Conservation (phyloP, 345 rosid species). For the Gossypium raimondii region DNA sequence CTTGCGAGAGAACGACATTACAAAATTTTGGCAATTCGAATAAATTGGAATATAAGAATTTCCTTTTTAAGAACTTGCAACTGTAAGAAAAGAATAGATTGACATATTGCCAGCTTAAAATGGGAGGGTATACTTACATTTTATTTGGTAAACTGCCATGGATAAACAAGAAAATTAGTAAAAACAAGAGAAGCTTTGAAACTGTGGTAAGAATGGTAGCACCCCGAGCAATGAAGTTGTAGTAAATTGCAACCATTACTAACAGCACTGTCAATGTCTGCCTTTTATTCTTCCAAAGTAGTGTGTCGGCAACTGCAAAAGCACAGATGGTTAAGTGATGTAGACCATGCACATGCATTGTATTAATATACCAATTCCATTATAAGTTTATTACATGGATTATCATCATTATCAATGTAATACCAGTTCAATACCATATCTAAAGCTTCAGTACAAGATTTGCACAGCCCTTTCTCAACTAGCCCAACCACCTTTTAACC, state of each 20-base stretch:
- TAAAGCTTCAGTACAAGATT: background rate
- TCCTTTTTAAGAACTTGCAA: background rate
- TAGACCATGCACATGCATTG: background rate
- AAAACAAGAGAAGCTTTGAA: conserved; percentile 58
- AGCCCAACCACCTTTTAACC: background rate
- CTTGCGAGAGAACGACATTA: background rate
- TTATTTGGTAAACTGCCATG: conserved; percentile 78
- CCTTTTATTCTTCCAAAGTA: conserved; percentile 86
- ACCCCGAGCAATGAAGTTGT: conserved; percentile 60
- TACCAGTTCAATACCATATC: background rate
- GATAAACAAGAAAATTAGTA: conserved; percentile 58
- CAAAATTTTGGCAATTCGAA: background rate
- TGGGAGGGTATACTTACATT: conserved; percentile 44
- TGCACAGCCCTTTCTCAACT: background rate
- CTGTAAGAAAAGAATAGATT: background rate
- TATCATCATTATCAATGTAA: background rate
- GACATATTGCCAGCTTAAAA: conserved; percentile 12
- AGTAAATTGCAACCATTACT: conserved; percentile 57
- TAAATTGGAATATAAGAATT: background rate
- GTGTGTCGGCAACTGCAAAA: conserved; percentile 78
- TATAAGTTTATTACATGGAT: background rate
- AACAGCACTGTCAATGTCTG: conserved; percentile 45
- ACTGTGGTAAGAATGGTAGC: conserved; percentile 53
- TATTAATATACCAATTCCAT: background rate
- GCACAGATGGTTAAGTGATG: conserved; percentile 8